Evolutionary conservation across 2,329 filamentous ascomycete species (phyloP).

Genomic region (Akanthomyces lecanii): DNA sequence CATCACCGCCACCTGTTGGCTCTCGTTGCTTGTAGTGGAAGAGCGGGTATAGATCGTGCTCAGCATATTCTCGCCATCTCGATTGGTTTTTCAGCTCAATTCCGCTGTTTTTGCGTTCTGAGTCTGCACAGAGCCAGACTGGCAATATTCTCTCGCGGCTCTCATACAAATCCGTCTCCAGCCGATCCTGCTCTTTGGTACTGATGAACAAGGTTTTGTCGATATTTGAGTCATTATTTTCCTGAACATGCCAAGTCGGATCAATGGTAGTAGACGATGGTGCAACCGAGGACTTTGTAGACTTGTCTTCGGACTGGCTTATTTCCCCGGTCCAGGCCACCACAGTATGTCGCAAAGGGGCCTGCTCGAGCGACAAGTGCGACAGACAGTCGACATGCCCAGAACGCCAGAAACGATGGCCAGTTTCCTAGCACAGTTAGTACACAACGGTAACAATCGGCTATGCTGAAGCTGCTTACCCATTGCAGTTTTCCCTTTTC

Average conservation of each 20-base stretch:
- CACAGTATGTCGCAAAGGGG: conserved; percentile 84
- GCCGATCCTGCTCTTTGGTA: conserved; percentile 61
- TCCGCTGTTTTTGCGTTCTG: conserved; percentile 61
- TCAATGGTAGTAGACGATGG: conserved; percentile 32
- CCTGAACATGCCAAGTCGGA: conserved; percentile 44
- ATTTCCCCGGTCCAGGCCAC: conserved; percentile 96
- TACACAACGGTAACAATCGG: neutral
- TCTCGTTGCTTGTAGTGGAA: conserved; percentile 96
- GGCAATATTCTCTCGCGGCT: conserved; percentile 74
- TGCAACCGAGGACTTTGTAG: conserved; percentile 25
- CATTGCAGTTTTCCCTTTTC: conserved; percentile 56
- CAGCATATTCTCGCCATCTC: conserved; percentile 84
- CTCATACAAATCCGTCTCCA: conserved; percentile 70
- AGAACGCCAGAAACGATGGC: conserved; percentile 53
- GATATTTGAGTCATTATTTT: conserved; percentile 41
- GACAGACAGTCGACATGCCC: conserved; percentile 88
- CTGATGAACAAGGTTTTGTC: conserved; percentile 54
- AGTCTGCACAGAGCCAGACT: conserved; percentile 81
- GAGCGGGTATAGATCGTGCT: conserved; percentile 85
- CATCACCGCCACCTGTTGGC: conserved; percentile 78
- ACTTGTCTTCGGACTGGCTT: conserved; percentile 32
- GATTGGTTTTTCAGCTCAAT: conserved; percentile 75
- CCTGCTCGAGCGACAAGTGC: conserved; percentile 76
- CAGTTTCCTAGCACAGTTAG: neutral
- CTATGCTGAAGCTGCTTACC: conserved; percentile 40